phyloP scores from a whole-genome alignment of 2,329 filamentous ascomycete species.

The Colletotrichum sp. region DNA sequence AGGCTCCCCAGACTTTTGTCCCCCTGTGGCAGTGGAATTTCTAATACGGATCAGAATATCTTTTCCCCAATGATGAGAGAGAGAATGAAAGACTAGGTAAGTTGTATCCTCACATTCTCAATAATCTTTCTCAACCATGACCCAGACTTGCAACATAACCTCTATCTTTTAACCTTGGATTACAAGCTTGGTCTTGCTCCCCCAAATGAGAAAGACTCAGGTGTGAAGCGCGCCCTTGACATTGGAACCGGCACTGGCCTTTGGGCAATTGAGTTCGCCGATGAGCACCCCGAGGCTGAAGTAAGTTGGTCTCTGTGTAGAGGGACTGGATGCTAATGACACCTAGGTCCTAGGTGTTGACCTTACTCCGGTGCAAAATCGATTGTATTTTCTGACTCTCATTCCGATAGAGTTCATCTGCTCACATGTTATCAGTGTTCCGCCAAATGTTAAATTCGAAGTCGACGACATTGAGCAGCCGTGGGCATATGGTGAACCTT shows the following conservation, averaged over 20 bases:
- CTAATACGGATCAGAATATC: conserved; percentile 23
- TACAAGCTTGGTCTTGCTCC: conserved; percentile 34
- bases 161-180: conserved; percentile 34
- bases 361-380: conserved; percentile 36
- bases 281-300: conserved; percentile 28
- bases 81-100: conserved; percentile 30
- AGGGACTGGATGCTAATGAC: background rate
- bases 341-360: conserved; percentile 31
- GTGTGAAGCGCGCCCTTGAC: conserved; percentile 23
- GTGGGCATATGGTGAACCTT: conserved; percentile 18
- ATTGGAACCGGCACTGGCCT: conserved; percentile 9
- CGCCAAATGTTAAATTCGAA: conserved; percentile 27
- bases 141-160: conserved; percentile 39
- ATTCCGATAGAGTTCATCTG: background rate
- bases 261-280: conserved; percentile 21
- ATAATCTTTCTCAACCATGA: background rate
- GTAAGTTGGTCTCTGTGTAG: background rate
- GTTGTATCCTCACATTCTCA: background rate
- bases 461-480: conserved; percentile 27
- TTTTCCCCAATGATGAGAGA: conserved; percentile 28
- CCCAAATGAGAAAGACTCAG: background rate
- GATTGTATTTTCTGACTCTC: conserved; percentile 20
- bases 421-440: conserved; percentile 21
- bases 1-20: background rate
- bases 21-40: background rate